These are phyloP conservation scores for Hypoxylon sp. DNA, from an alignment of 2,329 filamentous ascomycete genomes.

Conservation along the genomic window DNA sequence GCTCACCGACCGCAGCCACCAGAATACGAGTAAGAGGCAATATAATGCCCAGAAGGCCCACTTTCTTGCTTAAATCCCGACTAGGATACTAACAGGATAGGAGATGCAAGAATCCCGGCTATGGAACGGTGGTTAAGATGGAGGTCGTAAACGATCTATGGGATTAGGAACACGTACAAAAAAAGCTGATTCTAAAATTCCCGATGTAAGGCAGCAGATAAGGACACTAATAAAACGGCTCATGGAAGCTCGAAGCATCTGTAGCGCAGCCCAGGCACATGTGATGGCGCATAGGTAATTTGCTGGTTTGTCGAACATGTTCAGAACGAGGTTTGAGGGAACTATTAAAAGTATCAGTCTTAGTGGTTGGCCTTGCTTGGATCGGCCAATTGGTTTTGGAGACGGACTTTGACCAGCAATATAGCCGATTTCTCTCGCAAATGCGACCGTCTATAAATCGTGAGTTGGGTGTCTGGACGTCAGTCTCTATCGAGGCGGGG, in stretches of 20 bases:
- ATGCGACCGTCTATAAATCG: not conserved
- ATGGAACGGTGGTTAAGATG: not conserved
- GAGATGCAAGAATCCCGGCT: conserved; percentile 28
- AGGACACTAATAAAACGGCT: not conserved
- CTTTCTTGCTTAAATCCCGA: not conserved
- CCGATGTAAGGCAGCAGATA: not conserved
- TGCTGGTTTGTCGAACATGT: not conserved
- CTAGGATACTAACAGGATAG: conserved; percentile 29
- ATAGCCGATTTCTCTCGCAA: conserved; percentile 6
- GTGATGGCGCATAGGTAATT: conserved; percentile 3
- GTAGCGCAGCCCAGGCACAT: conserved; percentile 3
- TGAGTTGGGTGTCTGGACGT: conserved; percentile 1
- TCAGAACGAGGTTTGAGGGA: conserved; percentile 16
- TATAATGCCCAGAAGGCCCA: conserved; percentile 3
- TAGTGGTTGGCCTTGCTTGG: not conserved
- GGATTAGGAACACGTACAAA: conserved; percentile 9
- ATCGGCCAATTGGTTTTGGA: too few relatives aligned
- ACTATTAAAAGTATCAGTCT: conserved; percentile 14
- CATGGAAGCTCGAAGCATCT: not conserved
- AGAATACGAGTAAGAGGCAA: not conserved
- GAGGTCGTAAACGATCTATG: not conserved
- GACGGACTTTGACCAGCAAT: conserved; percentile 17
- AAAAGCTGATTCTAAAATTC: conserved; percentile 22
- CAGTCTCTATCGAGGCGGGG: too few relatives aligned
- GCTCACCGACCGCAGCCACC: not conserved